phyloP scores from a whole-genome alignment of 805 yeast species.

The Zygosaccharomyces rouxii region DNA sequence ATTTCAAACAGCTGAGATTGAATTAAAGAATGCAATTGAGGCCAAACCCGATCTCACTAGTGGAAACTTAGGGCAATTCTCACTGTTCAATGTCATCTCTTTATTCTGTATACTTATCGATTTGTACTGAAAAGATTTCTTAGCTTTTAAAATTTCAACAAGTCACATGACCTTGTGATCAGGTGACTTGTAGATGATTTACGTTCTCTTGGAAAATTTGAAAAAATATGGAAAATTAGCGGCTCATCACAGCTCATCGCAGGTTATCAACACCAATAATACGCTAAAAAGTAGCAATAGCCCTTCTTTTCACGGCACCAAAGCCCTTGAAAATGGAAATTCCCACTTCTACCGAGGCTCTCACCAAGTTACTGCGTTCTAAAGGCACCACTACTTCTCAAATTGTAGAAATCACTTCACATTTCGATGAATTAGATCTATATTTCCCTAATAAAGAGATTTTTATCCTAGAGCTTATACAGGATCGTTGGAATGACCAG shows the following conservation, averaged over 20 bases:
- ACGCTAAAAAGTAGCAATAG: not conserved
- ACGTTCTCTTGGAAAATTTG: constrained; percentile 6
- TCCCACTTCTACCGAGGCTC: constrained; percentile 42
- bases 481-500: constrained; percentile 55
- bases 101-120: not conserved
- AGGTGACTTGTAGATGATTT: too few species aligned
- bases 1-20: not conserved
- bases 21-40: not conserved
- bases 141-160: constrained; percentile 2
- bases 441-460: constrained; percentile 51
- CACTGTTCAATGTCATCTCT: not conserved
- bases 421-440: constrained; percentile 37
- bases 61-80: too few species aligned
- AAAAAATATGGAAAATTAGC: constrained; percentile 4
- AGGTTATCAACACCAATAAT: not conserved
- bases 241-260: constrained; percentile 17
- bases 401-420: constrained; percentile 37
- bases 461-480: constrained; percentile 55
- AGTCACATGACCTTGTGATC: constrained; percentile 5
- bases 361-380: constrained; percentile 56
- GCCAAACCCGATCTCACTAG: not conserved
- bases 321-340: not conserved
- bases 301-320: not conserved
- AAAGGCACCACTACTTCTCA: constrained; percentile 43
- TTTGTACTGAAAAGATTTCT: not conserved